Base-by-base conservation (phyloP, 768 basidiomycete species). In the Inosperma sp. region DNA sequence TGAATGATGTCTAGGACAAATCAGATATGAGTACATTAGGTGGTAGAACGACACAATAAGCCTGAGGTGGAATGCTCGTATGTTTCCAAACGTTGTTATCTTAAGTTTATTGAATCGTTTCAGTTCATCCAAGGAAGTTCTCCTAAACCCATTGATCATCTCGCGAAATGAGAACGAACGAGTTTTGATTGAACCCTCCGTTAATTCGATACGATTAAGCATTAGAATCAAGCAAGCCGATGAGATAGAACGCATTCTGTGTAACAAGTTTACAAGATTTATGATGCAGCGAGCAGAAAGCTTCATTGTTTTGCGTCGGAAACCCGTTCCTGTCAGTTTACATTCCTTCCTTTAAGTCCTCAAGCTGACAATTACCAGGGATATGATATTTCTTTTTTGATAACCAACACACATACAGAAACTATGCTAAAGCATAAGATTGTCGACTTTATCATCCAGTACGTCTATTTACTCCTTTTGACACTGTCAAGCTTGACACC, bases 361-460 rank as follows among this genome's bases (percentile, higher is more conserved):
- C 17, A 53, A 23, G 30, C 39, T 57, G 16, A 56, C 48, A 5
- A 7, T 17, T 49, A 14, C 47, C 16, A 99, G 93, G 96, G 96
- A 49, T 98, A 97, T 59, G 96, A 98, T 58, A 98, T 99, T 55
- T 95, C 93, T 2, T 98, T 99, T 77, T 76, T 98, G 55, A 94
- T 99, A 65, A 97, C 95, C 51, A 96, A 98, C 69, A 84, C 86
- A 45, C 93, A 99, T 67, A 80, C 93, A 26, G 95, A 98, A 68
- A 94, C 91, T 8, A 98, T 99, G 96, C 77, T 98, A 59, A 99
- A 98, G 73, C 96, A 99, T 72, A 98, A 98, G 75, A 88, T 99
- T 46, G 96, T 99, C 30, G 96, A 99, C 72, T 99, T 99, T 70
- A 96, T 99, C 72, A 96, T 98, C 58, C 93, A 98, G 91, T 95